Conservation (phyloP, 2,329 filamentous ascomycete genomes). For the Penicillium janthinellum region DNA sequence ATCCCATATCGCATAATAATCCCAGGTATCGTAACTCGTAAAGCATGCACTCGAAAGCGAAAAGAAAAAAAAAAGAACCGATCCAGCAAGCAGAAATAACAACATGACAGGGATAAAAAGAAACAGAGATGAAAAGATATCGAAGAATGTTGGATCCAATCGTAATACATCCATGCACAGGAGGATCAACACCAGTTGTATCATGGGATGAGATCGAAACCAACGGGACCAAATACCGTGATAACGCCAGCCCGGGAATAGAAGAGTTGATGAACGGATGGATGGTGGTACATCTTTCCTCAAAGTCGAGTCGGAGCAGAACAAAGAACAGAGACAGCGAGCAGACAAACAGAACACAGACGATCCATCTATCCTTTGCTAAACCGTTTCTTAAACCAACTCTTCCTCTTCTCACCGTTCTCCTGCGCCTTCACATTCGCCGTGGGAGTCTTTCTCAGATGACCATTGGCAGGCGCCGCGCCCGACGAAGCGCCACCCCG, state of each 20-base stretch:
- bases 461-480: slow-evolving; percentile 28
- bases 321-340: neutral
- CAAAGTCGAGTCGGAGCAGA: neutral
- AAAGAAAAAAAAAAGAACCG: neutral
- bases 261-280: slow-evolving; percentile 5
- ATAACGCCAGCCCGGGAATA: neutral
- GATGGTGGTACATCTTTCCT: slow-evolving; percentile 16
- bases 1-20: slow-evolving; percentile 7
- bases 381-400: slow-evolving; percentile 83
- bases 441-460: slow-evolving; percentile 19
- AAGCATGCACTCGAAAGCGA: slow-evolving; percentile 14
- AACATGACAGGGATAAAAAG: slow-evolving; percentile 4
- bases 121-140: neutral
- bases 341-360: neutral
- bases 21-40: slow-evolving; percentile 30
- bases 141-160: neutral
- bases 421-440: slow-evolving; percentile 14
- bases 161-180: neutral
- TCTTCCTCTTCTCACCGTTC: slow-evolving; percentile 73
- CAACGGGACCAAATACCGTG: neutral
- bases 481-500: slow-evolving; percentile 30
- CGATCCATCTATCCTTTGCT: slow-evolving; percentile 53
- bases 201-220: neutral
- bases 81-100: slow-evolving; percentile 2
- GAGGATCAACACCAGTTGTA: neutral